Evolutionary conservation across 345 rosid genomes (phyloP).

Genomic region (Eucalyptus rudis): DNA sequence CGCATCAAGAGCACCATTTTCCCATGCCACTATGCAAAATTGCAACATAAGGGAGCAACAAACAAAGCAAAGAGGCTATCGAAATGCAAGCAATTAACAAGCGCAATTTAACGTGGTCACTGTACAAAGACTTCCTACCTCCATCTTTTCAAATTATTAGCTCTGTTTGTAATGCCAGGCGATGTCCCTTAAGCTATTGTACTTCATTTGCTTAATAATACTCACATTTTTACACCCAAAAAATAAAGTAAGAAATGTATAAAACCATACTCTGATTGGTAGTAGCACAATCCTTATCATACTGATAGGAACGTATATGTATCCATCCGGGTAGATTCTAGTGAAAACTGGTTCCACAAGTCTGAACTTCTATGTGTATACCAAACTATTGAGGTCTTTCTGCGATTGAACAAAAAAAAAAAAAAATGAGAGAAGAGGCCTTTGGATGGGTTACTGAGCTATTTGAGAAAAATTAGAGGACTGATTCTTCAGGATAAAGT

Average conservation of each 20-base stretch:
- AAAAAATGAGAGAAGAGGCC: not conserved
- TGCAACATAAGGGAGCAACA: not conserved
- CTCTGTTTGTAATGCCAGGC: too few species aligned
- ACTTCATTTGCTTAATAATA: too few species aligned
- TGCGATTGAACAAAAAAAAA: too few species aligned
- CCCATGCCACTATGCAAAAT: not conserved
- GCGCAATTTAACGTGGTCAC: too few species aligned
- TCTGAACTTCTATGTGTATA: not conserved
- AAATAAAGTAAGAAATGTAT: too few species aligned
- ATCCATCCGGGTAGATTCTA: not conserved
- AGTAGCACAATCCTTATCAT: not conserved
- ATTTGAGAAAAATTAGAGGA: not conserved
- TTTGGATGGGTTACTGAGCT: not conserved
- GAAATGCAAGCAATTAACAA: not conserved
- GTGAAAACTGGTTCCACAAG: not conserved
- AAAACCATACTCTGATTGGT: too few species aligned
- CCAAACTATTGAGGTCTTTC: too few species aligned
- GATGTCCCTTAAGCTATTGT: too few species aligned
- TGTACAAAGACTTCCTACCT: too few species aligned
- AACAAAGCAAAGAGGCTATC: not conserved
- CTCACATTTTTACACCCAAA: too few species aligned
- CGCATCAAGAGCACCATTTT: not conserved
- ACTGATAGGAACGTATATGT: not conserved
- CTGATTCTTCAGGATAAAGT: not conserved
- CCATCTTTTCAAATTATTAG: too few species aligned